Evolutionary conservation across 306 rosid species (phyloP).

Genomic region (Cucurbita ficifolia): DNA sequence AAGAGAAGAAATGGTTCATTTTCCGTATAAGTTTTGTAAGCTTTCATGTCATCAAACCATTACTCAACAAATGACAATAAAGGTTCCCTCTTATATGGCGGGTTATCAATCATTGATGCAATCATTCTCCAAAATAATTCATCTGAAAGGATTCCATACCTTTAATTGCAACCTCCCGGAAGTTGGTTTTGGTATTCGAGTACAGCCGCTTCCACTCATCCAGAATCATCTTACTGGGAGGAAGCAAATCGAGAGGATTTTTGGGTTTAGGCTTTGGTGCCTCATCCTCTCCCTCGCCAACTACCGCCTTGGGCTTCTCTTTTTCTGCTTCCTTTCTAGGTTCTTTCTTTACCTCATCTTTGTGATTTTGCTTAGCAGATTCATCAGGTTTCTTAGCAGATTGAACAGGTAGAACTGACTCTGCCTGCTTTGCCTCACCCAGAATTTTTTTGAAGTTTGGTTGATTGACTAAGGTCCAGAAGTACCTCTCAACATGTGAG

Average conservation of each 20-base stretch:
- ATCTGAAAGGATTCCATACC: slow-evolving; percentile 20
- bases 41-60: neutral
- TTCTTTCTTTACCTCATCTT: slow-evolving; percentile 50
- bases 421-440: slow-evolving; percentile 62
- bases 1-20: neutral
- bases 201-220: slow-evolving; percentile 89
- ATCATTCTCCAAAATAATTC: slow-evolving; percentile 67
- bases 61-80: neutral
- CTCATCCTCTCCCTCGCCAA: slow-evolving; percentile 32
- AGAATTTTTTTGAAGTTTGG: slow-evolving; percentile 55
- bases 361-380: slow-evolving; percentile 16
- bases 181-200: slow-evolving; percentile 78
- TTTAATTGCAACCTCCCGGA: slow-evolving; percentile 87
- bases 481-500: slow-evolving; percentile 84
- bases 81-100: neutral
- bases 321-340: neutral
- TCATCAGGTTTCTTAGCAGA: slow-evolving; percentile 48
- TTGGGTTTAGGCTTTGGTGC: slow-evolving; percentile 56
- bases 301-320: slow-evolving; percentile 31
- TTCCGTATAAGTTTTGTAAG: neutral
- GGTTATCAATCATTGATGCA: neutral
- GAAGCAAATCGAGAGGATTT: slow-evolving; percentile 78
- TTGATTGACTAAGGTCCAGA: slow-evolving; percentile 83
- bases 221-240: slow-evolving; percentile 74
- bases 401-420: slow-evolving; percentile 29